phyloP scores from a whole-genome alignment of 2,329 filamentous ascomycete species.

The Neonectria sp. region DNA sequence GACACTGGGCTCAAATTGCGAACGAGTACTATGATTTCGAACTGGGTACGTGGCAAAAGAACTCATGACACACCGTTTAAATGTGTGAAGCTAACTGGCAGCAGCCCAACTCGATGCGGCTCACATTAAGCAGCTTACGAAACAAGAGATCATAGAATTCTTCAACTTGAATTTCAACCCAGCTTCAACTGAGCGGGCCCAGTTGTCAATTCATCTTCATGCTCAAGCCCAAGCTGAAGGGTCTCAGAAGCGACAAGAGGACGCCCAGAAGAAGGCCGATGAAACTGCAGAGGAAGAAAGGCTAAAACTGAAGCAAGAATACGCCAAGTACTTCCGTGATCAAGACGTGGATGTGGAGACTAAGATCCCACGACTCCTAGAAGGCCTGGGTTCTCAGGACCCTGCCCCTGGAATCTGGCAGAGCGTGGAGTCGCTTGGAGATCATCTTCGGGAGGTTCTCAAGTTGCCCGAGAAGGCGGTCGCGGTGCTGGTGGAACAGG shows the following conservation, averaged over 20 bases:
- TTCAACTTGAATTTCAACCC: constrained; percentile 84
- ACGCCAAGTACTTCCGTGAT: constrained; percentile 24
- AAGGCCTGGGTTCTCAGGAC: constrained; percentile 22
- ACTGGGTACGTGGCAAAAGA: constrained; percentile 71
- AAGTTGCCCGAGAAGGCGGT: constrained; percentile 21
- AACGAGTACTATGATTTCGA: constrained; percentile 93
- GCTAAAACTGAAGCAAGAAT: constrained; percentile 21
- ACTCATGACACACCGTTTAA: background rate
- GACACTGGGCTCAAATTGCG: constrained; percentile 89
- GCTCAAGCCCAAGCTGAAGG: constrained; percentile 74
- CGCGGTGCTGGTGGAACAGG: constrained; percentile 20
- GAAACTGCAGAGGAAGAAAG: constrained; percentile 35
- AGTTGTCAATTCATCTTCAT: constrained; percentile 86
- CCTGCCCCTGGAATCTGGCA: constrained; percentile 23
- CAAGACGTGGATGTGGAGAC: constrained; percentile 12
- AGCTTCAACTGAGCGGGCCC: constrained; percentile 80
- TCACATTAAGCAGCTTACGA: constrained; percentile 80
- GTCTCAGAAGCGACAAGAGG: constrained; percentile 64
- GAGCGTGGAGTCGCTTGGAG: constrained; percentile 23
- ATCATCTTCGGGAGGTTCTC: constrained; percentile 22
- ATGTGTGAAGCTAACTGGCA: constrained; percentile 33
- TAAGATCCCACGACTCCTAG: constrained; percentile 17
- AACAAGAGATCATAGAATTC: constrained; percentile 85
- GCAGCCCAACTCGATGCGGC: constrained; percentile 83
- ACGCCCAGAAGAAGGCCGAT: constrained; percentile 53